Percentiles rank a stretch among this genome's conserved stretches.
These are phyloP conservation scores for Porodaedalea pini DNA, from an alignment of 1,284 basidiomycete genomes.

Conservation along the genomic window DNA sequence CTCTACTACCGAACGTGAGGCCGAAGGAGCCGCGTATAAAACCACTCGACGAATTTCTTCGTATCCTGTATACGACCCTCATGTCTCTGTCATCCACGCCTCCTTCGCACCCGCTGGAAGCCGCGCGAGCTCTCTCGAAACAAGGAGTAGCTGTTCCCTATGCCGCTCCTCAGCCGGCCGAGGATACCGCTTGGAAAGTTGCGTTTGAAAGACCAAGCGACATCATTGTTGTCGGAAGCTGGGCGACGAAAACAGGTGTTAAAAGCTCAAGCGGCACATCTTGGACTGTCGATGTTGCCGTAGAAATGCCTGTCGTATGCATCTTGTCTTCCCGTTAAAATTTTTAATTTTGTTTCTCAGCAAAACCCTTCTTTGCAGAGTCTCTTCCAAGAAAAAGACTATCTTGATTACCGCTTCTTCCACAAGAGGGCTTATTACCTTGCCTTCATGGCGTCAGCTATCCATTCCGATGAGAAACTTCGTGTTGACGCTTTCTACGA, in stretches of 20 bases:
- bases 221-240: conserved; percentile 71
- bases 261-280: conserved; percentile 59
- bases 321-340: conserved; percentile 14
- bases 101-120: conserved; percentile 64
- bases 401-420: conserved; percentile 86
- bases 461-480: conserved; percentile 46
- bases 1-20: conserved; percentile 72
- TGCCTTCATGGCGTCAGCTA: conserved; percentile 69
- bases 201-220: conserved; percentile 65
- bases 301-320: conserved; percentile 84
- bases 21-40: conserved; percentile 57
- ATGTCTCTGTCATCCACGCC: conserved; percentile 52
- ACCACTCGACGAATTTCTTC: conserved; percentile 62
- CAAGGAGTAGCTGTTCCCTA: conserved; percentile 59
- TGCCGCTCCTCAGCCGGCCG: conserved; percentile 57
- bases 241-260: conserved; percentile 64
- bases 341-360: not conserved
- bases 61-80: conserved; percentile 58
- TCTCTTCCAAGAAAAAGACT: conserved; percentile 94
- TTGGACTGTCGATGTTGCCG: conserved; percentile 78
- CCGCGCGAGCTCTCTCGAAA: conserved; percentile 49
- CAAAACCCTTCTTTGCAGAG: conserved; percentile 35
- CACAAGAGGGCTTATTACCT: conserved; percentile 93
- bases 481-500: conserved; percentile 58
- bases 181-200: conserved; percentile 76